These are phyloP conservation scores for Saturnispora dispora DNA, from an alignment of 805 yeast species.

Conservation along the genomic window DNA sequence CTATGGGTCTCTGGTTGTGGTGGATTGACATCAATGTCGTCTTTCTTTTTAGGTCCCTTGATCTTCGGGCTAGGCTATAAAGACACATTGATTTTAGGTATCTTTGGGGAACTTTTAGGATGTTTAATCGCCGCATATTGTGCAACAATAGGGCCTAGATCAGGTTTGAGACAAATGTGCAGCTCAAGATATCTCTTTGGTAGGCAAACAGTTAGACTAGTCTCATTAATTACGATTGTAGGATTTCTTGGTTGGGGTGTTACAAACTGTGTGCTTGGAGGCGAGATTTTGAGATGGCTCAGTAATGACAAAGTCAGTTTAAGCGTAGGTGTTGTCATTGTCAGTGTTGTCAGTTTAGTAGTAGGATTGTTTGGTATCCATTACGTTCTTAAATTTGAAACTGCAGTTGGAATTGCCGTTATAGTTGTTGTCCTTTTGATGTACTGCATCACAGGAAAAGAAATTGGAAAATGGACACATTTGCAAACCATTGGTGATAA, in stretches of 20 bases:
- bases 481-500: constrained; percentile 29
- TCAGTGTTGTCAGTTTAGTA: constrained; percentile 51
- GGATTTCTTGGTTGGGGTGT: constrained; percentile 93
- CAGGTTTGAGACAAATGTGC: constrained; percentile 87
- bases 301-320: constrained; percentile 60
- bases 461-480: constrained; percentile 29
- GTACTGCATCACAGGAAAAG: constrained; percentile 49
- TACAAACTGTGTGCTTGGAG: constrained; percentile 83
- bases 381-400: constrained; percentile 59
- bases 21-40: constrained; percentile 82
- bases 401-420: constrained; percentile 60
- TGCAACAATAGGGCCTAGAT: constrained; percentile 80
- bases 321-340: constrained; percentile 65
- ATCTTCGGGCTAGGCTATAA: constrained; percentile 60
- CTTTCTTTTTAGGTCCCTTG: constrained; percentile 68
- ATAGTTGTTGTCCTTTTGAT: constrained; percentile 56
- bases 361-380: constrained; percentile 76
- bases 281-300: constrained; percentile 64
- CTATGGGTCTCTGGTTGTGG: constrained; percentile 84
- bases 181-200: constrained; percentile 75
- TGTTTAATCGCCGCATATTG: constrained; percentile 75
- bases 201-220: constrained; percentile 73
- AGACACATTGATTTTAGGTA: constrained; percentile 54
- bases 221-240: constrained; percentile 58
- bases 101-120: constrained; percentile 58